These are phyloP conservation scores for Umbelopsis isabellina DNA, from an alignment of 192 early-diverging fungal genomes.

Conservation along the genomic window DNA sequence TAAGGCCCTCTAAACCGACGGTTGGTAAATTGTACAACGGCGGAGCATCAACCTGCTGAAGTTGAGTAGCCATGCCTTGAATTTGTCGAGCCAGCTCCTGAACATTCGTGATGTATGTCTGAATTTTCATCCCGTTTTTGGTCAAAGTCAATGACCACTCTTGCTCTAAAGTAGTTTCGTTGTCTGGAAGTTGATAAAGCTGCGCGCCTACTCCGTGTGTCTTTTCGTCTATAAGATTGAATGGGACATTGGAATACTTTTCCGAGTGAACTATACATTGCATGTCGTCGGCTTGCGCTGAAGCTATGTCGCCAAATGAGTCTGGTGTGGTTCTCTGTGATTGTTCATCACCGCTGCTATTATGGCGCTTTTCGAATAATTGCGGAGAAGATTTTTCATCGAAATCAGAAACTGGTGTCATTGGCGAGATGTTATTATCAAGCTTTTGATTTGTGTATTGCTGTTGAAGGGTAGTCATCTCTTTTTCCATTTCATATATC, in stretches of 20 bases:
- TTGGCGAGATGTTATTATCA: too few species aligned
- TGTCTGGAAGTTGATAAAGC: constrained; percentile 9
- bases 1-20: not conserved
- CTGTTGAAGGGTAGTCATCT: not conserved
- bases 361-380: too few species aligned
- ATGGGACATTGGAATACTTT: not conserved
- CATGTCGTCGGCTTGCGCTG: not conserved
- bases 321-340: not conserved
- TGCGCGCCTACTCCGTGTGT: constrained; percentile 3
- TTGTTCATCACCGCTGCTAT: not conserved
- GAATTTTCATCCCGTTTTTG: not conserved
- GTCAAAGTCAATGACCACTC: constrained; percentile 4
- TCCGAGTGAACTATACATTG: not conserved
- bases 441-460: not conserved
- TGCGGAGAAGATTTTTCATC: not conserved
- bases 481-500: not conserved
- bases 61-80: not conserved
- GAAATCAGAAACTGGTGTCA: too few species aligned
- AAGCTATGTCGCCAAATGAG: not conserved
- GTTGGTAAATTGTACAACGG: not conserved
- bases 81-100: not conserved
- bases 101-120: not conserved
- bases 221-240: not conserved
- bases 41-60: not conserved
- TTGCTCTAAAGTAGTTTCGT: not conserved